Conservation (phyloP, 2,329 filamentous ascomycete genomes). For the Colletotrichum eremochloae region DNA sequence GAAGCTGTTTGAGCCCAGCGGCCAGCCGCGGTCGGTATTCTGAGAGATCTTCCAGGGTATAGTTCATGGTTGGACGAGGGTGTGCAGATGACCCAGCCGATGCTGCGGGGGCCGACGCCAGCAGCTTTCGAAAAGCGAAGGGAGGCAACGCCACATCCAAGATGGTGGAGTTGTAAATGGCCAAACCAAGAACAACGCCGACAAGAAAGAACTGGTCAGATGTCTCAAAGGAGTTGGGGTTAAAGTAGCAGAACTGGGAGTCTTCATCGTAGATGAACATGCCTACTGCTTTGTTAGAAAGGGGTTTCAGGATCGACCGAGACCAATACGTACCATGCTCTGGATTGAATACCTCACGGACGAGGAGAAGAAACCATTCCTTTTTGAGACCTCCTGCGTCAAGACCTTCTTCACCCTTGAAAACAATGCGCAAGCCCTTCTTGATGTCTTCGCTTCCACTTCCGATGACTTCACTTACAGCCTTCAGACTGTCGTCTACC, state of each 20-base stretch:
- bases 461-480: conserved; percentile 87
- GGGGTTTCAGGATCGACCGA: neutral
- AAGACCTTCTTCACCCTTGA: conserved; percentile 89
- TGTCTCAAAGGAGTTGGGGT: conserved; percentile 88
- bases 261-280: conserved; percentile 94
- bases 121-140: conserved; percentile 89
- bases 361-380: conserved; percentile 92
- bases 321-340: conserved; percentile 76
- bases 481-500: conserved; percentile 87
- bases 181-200: conserved; percentile 87
- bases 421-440: conserved; percentile 88
- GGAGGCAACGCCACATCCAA: conserved; percentile 89
- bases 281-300: conserved; percentile 62
- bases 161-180: conserved; percentile 96
- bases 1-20: conserved; percentile 78
- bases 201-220: conserved; percentile 94
- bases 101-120: conserved; percentile 79
- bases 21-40: conserved; percentile 85
- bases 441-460: conserved; percentile 88
- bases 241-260: conserved; percentile 93
- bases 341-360: conserved; percentile 91
- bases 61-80: conserved; percentile 74
- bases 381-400: conserved; percentile 92
- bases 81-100: conserved; percentile 67
- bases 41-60: conserved; percentile 84